Evolutionary conservation across 768 basidiomycete genomes (phyloP).

Genomic region (Psilocybe cubensis): DNA sequence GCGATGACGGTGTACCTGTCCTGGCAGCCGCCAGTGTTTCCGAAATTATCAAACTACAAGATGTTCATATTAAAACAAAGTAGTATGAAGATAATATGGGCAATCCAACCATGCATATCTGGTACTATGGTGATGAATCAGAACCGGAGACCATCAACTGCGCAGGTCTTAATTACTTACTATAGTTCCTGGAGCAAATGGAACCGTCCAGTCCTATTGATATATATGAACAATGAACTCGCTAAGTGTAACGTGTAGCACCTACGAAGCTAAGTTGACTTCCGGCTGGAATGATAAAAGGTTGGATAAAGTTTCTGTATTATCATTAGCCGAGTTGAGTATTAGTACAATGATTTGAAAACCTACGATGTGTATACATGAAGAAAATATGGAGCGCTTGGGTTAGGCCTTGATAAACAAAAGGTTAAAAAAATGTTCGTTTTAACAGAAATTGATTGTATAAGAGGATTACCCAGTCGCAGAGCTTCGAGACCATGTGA

Average conservation of each 20-base stretch:
- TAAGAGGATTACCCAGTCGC: conserved; percentile 40
- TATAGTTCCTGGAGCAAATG: conserved; percentile 59
- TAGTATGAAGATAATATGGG: too few species aligned
- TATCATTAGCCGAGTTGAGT: neutral
- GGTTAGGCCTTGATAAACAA: conserved; percentile 53
- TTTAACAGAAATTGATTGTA: neutral
- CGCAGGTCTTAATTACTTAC: conserved; percentile 33
- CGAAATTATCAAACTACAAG: conserved; percentile 54
- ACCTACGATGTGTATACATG: conserved; percentile 66
- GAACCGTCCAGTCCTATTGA: conserved; percentile 59
- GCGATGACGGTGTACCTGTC: conserved; percentile 58
- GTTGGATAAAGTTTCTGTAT: conserved; percentile 51
- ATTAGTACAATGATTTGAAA: neutral
- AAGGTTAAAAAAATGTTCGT: neutral
- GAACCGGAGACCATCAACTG: neutral
- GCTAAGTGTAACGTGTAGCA: conserved; percentile 6
- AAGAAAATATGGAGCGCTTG: conserved; percentile 57
- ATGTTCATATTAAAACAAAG: neutral
- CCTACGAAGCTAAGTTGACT: conserved; percentile 49
- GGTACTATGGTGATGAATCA: conserved; percentile 45
- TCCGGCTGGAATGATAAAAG: conserved; percentile 55
- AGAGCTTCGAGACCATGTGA: conserved; percentile 41
- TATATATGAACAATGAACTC: neutral
- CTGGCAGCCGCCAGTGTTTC: conserved; percentile 65
- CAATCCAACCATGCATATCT: conserved; percentile 67